These are phyloP conservation scores for Nothomitra cinnamomea DNA, from an alignment of 2,329 filamentous ascomycete genomes.

Conservation along the genomic window DNA sequence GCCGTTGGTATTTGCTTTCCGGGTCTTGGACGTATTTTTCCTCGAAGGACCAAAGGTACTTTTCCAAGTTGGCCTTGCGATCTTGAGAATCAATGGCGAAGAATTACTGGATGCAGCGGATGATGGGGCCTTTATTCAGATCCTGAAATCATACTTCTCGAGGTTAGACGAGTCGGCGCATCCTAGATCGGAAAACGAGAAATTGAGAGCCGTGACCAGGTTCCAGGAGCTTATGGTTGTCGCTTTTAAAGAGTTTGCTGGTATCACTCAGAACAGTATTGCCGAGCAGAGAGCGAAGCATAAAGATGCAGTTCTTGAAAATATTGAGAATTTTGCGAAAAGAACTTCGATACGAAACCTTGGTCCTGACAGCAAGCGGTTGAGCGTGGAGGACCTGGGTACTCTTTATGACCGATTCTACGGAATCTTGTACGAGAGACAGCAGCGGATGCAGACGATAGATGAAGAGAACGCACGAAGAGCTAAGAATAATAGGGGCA, in stretches of 20 bases:
- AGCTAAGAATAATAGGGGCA: conserved; percentile 43
- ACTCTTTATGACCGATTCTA: conserved; percentile 92
- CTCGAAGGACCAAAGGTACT: conserved; percentile 93
- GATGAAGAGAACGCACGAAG: conserved; percentile 57
- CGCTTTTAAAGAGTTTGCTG: conserved; percentile 94
- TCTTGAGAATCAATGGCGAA: conserved; percentile 90
- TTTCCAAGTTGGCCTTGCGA: conserved; percentile 94
- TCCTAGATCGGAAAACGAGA: conserved; percentile 87
- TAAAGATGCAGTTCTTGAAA: conserved; percentile 84
- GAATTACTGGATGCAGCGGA: conserved; percentile 85
- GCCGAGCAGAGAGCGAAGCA: conserved; percentile 79
- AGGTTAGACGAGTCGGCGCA: conserved; percentile 90
- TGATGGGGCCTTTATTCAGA: conserved; percentile 91
- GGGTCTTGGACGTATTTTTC: conserved; percentile 95
- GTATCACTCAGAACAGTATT: conserved; percentile 84
- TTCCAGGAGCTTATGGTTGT: conserved; percentile 99
- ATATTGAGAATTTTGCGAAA: conserved; percentile 95
- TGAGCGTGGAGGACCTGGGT: conserved; percentile 71
- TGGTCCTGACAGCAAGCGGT: conserved; percentile 83
- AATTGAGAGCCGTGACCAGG: conserved; percentile 78
- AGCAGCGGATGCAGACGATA: conserved; percentile 63
- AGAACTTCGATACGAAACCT: conserved; percentile 90
- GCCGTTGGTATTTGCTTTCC: conserved; percentile 93
- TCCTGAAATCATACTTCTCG: conserved; percentile 87
- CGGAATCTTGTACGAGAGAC: conserved; percentile 73